Evolutionary conservation across 106 monocot genomes (phyloP).

Genomic region (Apostasia ramifera): DNA sequence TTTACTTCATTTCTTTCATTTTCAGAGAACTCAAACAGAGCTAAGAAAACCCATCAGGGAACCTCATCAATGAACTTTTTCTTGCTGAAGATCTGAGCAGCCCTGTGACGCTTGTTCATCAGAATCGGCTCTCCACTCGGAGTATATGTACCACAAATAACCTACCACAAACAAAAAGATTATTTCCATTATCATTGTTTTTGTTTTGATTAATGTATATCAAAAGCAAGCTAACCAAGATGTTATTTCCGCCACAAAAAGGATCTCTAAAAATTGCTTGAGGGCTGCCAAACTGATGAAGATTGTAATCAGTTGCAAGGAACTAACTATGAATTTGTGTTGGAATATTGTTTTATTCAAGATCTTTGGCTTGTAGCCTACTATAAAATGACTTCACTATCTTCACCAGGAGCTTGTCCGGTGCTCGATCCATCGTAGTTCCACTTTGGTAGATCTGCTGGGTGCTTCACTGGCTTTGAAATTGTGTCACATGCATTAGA

Average conservation of each 20-base stretch:
- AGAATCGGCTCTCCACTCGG: conserved; percentile 82
- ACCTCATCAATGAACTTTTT: conserved; percentile 57
- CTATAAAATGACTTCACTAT: conserved; percentile 95
- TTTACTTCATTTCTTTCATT: too few species aligned
- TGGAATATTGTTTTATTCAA: too few species aligned
- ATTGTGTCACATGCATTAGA: conserved; percentile 46
- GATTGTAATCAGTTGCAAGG: not conserved
- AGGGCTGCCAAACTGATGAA: conserved; percentile 37
- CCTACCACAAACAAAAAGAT: conserved; percentile 33
- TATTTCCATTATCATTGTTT: too few species aligned
- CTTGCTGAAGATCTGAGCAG: conserved; percentile 70
- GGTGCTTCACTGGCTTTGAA: conserved; percentile 65
- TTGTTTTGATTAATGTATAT: too few species aligned
- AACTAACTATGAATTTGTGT: not conserved
- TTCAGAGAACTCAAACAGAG: too few species aligned
- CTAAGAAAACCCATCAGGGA: conserved; percentile 37
- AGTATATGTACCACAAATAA: conserved; percentile 81
- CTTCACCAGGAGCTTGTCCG: conserved; percentile 11
- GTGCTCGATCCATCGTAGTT: conserved; percentile 25
- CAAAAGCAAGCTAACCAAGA: conserved; percentile 25
- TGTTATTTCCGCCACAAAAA: too few species aligned
- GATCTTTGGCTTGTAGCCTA: conserved; percentile 13
- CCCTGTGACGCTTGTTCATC: conserved; percentile 71
- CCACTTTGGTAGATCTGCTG: conserved; percentile 87
- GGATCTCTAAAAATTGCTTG: too few species aligned